Evolutionary conservation across 2,329 filamentous ascomycete genomes (phyloP), one percentile per base, ranked within the genome.

Genomic region (Trichoderma breve): DNA sequence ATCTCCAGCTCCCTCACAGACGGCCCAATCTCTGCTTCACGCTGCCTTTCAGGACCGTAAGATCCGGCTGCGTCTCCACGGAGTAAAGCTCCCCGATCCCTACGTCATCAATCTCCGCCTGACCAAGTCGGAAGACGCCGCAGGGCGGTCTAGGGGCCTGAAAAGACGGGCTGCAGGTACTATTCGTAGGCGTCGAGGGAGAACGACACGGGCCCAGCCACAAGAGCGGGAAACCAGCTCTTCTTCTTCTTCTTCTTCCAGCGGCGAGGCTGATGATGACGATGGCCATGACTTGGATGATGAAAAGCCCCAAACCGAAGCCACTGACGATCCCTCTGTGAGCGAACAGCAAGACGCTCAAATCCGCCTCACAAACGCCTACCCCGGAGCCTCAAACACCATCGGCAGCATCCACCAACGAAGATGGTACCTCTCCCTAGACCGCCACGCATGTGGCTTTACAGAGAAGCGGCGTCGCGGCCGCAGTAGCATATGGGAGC

Each of bases 391-490:
- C 0, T 83, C 76, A 1, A 93, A 93, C 76, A 87, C 84, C 3
- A 90, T 93, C 53, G 88, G 87, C 6, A 92, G 90, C 47, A 82
- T 93, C 4, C 87, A 93, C 75, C 90, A 93, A 78, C 85, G 91
- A 6, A 83, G 84, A 55, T 93, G 90, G 91, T 92, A 88, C 72
- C 76, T 92, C 21, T 87, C 87, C 12, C 82, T 93, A 1, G 91
- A 93, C 76, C 83, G 88, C 14, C 78, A 77, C 30, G 86, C 84
- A 5, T 89, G 86, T 64, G 90, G 90, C 5, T 91, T 93, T 70
- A 78, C 79, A 18, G 81, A 80, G 76, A 78, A 77, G 26, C 77
- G 77, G 65, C 53, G 55, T 63, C 55, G 39, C 73, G 71, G 66
- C 18, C 73, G 72, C 14, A 72, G 73, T 30, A 32, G 72, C 30